Base-by-base conservation (phyloP, 2,329 filamentous ascomycete species). In the Huntiella savannae region DNA sequence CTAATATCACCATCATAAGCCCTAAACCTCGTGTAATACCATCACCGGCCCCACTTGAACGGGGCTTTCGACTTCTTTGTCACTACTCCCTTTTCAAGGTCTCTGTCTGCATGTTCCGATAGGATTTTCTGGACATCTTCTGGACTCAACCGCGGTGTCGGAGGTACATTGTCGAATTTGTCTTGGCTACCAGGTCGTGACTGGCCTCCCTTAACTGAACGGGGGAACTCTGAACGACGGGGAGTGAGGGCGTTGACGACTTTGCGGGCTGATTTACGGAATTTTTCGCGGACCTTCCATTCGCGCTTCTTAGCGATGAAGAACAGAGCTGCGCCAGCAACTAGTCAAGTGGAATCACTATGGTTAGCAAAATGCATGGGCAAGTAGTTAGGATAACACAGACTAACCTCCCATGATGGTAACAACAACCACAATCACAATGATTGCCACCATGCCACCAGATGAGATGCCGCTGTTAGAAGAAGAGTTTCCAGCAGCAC, bases 221-320 rank as follows among this genome's bases (percentile, higher is more conserved):
- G 67, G 2, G 75, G 75, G 50, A 79, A 79, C 53, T 77, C 73
- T 47, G 67, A 61, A 48, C 74, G 66, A 41, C 74, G 64, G 4
- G 75, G 75, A n/a, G 75, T 79, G 47, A 79, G 64, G 4, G 69
- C 75, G 3, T 67, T 70, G 38, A 70, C 72, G 22, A 79, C 73
- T 55, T 67, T 75, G 51, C 67, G 69, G 32, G 75, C 75, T 1
- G 82, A 86, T 52, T 73, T 74, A 47, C 78, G 72, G 48, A 92
- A 67, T 28, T 70, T 80, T 57, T 82, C 75, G 49, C 77, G 74
- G 53, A 91, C 67, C 53, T 77, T 81, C 84, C 84, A 91, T 60
- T 87, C 82, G 40, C 78, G 75, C 64, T 84, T 86, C 68, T 91
- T 91, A 47, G 84, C 81, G 34, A 88, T 59, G 59, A 79, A 84